phyloP scores from a whole-genome alignment of 1,284 basidiomycete species.

The Microbotryum intermedium region DNA sequence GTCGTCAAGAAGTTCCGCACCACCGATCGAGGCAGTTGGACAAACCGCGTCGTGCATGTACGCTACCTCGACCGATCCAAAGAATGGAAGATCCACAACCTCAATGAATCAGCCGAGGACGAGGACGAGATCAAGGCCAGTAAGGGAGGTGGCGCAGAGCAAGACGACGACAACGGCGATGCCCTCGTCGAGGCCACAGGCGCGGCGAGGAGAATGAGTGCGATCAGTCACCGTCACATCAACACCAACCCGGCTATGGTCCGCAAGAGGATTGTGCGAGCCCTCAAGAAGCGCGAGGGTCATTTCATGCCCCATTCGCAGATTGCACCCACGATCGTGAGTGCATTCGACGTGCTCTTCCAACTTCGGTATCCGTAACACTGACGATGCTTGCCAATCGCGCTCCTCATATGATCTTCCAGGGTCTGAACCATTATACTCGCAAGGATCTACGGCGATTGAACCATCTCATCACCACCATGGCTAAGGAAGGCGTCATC shows the following conservation, averaged over 20 bases:
- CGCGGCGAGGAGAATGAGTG: constrained; percentile 12
- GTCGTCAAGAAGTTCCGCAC: constrained; percentile 45
- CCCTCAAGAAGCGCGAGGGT: constrained; percentile 14
- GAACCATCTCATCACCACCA: constrained; percentile 56
- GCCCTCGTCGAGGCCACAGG: not conserved
- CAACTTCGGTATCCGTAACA: no score
- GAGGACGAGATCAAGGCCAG: constrained; percentile 16
- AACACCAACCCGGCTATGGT: constrained; percentile 28
- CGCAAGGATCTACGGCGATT: constrained; percentile 68
- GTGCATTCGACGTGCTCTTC: not conserved
- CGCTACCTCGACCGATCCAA: constrained; percentile 32
- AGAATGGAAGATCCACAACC: constrained; percentile 23
- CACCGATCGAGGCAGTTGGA: constrained; percentile 29
- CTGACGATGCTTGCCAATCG: not conserved
- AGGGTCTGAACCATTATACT: constrained; percentile 37
- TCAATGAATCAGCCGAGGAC: not conserved
- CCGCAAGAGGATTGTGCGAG: constrained; percentile 23
- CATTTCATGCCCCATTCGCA: constrained; percentile 29
- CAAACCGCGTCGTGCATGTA: constrained; percentile 35
- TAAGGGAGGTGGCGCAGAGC: not conserved
- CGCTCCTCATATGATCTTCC: not conserved
- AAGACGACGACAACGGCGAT: not conserved
- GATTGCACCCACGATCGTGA: constrained; percentile 31
- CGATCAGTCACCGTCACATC: constrained; percentile 25
- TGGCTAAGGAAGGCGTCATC: constrained; percentile 59